Evolutionary conservation across 2,329 filamentous ascomycete species (phyloP), one percentile per base, ranked within the genome.

Genomic region (Volutella citrinella): DNA sequence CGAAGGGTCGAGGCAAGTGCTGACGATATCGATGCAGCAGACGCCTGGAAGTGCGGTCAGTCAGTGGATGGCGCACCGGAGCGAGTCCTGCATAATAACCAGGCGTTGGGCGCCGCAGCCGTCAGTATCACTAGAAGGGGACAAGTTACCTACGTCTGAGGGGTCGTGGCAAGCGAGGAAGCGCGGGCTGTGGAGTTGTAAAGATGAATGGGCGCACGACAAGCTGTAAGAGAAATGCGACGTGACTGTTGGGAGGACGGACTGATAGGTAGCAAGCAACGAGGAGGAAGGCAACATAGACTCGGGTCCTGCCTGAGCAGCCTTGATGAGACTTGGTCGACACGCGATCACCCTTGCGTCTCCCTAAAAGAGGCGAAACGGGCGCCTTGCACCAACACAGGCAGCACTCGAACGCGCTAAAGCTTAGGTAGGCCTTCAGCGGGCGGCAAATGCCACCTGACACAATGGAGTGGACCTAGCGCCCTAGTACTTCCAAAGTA

Each of bases 21-120:
- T 30, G 30, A 39, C 42, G 43, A 35, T 41, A 36, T 38, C 40
- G 36, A n/a, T 42, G 32, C 30, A 34, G 16, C 39, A 36, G 30
- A 29, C 34, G 34, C 32, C 41, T 53, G 36, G 21, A 34, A 34
- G 36, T 43, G 46, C 44, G 50, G 50, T 53, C 42, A 53, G 49
- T 32, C 39, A 45, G 39, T 38, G 39, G 46, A 53, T 48, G 44
- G 49, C 30, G 32, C 28, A 41, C 36, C 37, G n/a, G n/a, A n/a
- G n/a, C 33, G 29, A 27, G 43, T 43, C 44, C 43, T 51, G 49
- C 48, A 52, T 45, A 39, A 45, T 13, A 30, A 28, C 31, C 31
- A 39, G 29, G 28, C 34, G 38, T 30, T 40, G 40, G 31, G 37
- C 40, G 32, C 30, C 35, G 30, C 38, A 31, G 34, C 15, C n/a